Evolutionary conservation across 2,329 filamentous ascomycete genomes (phyloP).

Genomic region (Hymenoscyphus scutula): DNA sequence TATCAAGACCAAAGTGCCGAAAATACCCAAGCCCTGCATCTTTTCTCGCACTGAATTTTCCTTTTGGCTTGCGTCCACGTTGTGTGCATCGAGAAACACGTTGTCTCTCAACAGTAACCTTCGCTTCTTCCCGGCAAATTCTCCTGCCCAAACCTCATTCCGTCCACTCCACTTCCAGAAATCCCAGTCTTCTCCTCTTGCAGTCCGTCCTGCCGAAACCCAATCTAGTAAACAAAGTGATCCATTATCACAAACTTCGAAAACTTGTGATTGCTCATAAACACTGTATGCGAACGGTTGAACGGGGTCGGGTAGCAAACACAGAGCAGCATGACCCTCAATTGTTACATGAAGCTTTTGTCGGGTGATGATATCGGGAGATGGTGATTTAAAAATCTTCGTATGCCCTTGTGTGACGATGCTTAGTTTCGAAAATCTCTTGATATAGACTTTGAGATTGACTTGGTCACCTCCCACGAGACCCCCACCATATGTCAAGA

Average conservation of each 20-base stretch:
- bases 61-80: constrained; percentile 32
- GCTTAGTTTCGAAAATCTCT: constrained; percentile 62
- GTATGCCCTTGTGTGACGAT: constrained; percentile 77
- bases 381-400: constrained; percentile 85
- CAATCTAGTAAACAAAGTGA: constrained; percentile 86
- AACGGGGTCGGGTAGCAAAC: constrained; percentile 83
- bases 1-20: constrained; percentile 81
- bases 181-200: constrained; percentile 86
- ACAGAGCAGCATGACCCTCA: constrained; percentile 52
- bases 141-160: constrained; percentile 76
- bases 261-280: constrained; percentile 82
- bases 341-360: constrained; percentile 56
- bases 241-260: constrained; percentile 56
- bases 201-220: constrained; percentile 84
- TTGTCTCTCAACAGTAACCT: constrained; percentile 82
- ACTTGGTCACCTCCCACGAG: constrained; percentile 86
- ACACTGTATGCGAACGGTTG: constrained; percentile 84
- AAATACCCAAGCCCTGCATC: constrained; percentile 73
- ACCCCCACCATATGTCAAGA: constrained; percentile 92
- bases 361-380: constrained; percentile 52
- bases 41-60: constrained; percentile 49
- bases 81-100: constrained; percentile 66
- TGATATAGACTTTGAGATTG: constrained; percentile 66
- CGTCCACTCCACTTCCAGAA: constrained; percentile 75
- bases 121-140: constrained; percentile 41